Evolutionary conservation across 345 rosid species (phyloP).

Genomic region (Erodium maritimum): DNA sequence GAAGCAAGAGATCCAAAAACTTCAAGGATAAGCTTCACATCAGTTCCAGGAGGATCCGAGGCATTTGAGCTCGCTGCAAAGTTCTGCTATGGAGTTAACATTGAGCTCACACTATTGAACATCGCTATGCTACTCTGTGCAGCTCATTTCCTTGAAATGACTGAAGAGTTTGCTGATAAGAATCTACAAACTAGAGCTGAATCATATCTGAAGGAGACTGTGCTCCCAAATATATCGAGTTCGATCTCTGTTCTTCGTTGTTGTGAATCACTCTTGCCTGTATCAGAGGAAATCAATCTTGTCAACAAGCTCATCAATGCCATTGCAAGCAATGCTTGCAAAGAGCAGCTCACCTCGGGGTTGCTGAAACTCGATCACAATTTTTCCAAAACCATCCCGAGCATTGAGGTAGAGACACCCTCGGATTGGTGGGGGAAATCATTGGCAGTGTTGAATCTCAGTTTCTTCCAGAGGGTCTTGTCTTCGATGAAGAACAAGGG

Average conservation of each 20-base stretch:
- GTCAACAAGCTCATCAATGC: constrained; percentile 54
- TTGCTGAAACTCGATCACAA: constrained; percentile 72
- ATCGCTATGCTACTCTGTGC: constrained; percentile 60
- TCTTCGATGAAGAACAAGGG: constrained; percentile 84
- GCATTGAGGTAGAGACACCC: constrained; percentile 60
- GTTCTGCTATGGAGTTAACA: constrained; percentile 76
- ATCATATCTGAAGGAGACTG: constrained; percentile 46
- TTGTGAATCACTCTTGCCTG: constrained; percentile 64
- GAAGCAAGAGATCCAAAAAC: constrained; percentile 67
- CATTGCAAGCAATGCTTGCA: constrained; percentile 79
- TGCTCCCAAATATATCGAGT: constrained; percentile 56
- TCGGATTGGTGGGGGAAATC: constrained; percentile 95
- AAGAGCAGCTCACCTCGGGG: constrained; percentile 95
- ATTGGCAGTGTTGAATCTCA: constrained; percentile 52
- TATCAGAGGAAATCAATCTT: constrained; percentile 69
- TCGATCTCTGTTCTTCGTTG: constrained; percentile 61
- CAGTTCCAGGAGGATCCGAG: constrained; percentile 75
- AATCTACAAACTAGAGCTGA: constrained; percentile 61
- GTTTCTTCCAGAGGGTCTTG: constrained; percentile 73
- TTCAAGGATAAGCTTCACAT: constrained; percentile 43
- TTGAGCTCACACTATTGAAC: constrained; percentile 56
- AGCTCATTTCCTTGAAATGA: constrained; percentile 83
- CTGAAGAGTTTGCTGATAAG: constrained; percentile 73
- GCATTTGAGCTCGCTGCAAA: constrained; percentile 95
- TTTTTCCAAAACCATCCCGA: constrained; percentile 25